Conservation (phyloP, 345 rosid genomes). For the Eucalyptus melliodora region DNA sequence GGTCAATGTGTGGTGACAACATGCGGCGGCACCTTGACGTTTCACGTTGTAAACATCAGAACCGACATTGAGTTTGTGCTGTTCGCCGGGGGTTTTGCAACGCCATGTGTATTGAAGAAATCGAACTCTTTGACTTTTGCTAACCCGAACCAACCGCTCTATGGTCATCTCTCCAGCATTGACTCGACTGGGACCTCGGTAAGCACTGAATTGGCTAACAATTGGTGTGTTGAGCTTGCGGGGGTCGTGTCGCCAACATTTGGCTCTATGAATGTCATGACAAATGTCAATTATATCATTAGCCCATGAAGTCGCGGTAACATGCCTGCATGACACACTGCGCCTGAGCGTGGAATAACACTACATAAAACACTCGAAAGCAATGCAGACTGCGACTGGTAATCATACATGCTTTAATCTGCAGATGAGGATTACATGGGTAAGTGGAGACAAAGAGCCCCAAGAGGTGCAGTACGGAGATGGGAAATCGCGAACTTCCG, state of each 20-base stretch:
- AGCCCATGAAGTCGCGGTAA: neutral
- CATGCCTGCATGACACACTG: neutral
- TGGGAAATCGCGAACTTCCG: slow-evolving; percentile 24
- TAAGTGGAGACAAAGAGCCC: slow-evolving; percentile 39
- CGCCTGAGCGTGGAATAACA: neutral
- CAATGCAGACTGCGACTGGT: neutral
- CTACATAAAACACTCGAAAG: neutral
- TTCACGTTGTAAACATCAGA: slow-evolving; percentile 54
- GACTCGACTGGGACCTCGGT: slow-evolving; percentile 55
- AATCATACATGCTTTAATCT: neutral
- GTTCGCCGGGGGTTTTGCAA: slow-evolving; percentile 36
- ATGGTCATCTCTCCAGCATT: slow-evolving; percentile 39
- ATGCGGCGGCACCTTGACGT: slow-evolving; percentile 28
- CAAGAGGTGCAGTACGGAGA: slow-evolving; percentile 38
- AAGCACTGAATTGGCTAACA: neutral
- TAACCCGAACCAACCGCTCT: slow-evolving; percentile 33
- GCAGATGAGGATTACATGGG: slow-evolving; percentile 72
- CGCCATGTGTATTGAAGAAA: slow-evolving; percentile 32
- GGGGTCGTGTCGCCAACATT: neutral
- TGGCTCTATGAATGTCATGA: neutral
- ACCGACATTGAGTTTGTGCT: slow-evolving; percentile 50
- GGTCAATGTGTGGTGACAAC: slow-evolving; percentile 8
- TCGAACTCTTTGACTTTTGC: slow-evolving; percentile 27
- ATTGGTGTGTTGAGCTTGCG: neutral
- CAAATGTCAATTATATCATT: neutral